phyloP scores from a whole-genome alignment of 495 filamentous ascomycete genomes.

The Aspergillus sclerotioniger region DNA sequence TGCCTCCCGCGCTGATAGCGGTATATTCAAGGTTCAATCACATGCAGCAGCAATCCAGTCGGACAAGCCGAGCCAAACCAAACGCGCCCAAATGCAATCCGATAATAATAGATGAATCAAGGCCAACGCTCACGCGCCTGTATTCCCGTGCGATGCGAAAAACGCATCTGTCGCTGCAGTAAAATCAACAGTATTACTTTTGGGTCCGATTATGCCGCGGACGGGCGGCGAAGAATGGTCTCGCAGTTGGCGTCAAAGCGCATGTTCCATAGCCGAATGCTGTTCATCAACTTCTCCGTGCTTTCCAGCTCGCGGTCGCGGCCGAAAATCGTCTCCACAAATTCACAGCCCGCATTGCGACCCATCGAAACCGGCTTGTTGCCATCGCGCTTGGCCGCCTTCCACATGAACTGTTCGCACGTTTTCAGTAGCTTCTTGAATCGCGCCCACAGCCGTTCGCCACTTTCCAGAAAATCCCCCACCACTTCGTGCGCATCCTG shows the following conservation, averaged over 20 bases:
- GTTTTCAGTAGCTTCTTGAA: constrained; percentile 84
- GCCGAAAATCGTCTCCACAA: constrained; percentile 95
- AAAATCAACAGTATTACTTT: constrained; percentile 12
- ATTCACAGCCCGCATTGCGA: constrained; percentile 90
- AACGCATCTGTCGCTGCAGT: not conserved
- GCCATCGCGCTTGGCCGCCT: constrained; percentile 64
- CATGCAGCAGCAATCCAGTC: constrained; percentile 18
- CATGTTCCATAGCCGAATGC: constrained; percentile 89
- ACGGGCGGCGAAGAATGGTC: constrained; percentile 66
- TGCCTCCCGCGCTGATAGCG: constrained; percentile 16
- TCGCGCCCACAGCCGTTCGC: constrained; percentile 81
- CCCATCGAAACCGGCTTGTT: constrained; percentile 72
- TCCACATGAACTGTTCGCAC: constrained; percentile 93
- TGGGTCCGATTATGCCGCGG: constrained; percentile 6
- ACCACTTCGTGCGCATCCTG: constrained; percentile 75
- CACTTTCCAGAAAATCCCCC: constrained; percentile 88
- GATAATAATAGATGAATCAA: constrained; percentile 10
- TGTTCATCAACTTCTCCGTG: constrained; percentile 94
- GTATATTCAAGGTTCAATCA: constrained; percentile 17
- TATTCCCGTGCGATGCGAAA: not conserved
- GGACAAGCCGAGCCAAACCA: constrained; percentile 17
- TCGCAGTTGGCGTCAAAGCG: constrained; percentile 97
- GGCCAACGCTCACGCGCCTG: not conserved
- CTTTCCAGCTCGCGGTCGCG: constrained; percentile 85
- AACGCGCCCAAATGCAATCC: constrained; percentile 31